Percentiles rank a stretch among this genome's conserved stretches.
phyloP scores from a whole-genome alignment of 2,329 filamentous ascomycete species.

The Paracoccidioides brasiliensis region DNA sequence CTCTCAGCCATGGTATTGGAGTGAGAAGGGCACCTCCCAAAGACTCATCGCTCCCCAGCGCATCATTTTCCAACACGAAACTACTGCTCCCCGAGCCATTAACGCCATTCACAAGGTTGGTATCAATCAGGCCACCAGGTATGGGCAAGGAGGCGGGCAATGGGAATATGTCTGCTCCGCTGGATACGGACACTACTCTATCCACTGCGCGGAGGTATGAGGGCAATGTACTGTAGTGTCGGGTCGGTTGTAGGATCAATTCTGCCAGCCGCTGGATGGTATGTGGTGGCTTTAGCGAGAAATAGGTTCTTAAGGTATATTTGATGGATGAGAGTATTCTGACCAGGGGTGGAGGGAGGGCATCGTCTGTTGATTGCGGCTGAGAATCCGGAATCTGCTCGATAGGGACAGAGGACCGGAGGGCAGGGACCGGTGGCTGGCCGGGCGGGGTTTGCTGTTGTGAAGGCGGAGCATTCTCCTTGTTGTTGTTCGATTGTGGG shows the following conservation, averaged over 20 bases:
- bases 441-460: conserved; percentile 20
- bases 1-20: conserved; percentile 76
- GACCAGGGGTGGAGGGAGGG: conserved; percentile 51
- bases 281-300: conserved; percentile 67
- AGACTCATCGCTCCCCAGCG: conserved; percentile 70
- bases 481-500: conserved; percentile 23
- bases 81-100: conserved; percentile 24
- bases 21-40: conserved; percentile 83
- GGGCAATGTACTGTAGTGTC: conserved; percentile 68
- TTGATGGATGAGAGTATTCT: conserved; percentile 49
- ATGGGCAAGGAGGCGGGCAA: conserved; percentile 50
- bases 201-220: conserved; percentile 85
- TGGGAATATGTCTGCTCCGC: conserved; percentile 65
- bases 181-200: conserved; percentile 81
- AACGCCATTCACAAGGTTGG: conserved; percentile 43
- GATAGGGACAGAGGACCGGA: conserved; percentile 27
- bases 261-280: conserved; percentile 88
- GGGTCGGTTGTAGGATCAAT: conserved; percentile 61
- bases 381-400: conserved; percentile 32
- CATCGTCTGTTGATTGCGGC: conserved; percentile 29
- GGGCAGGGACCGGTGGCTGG: conserved; percentile 27
- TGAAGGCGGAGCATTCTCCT: conserved; percentile 24
- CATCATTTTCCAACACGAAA: conserved; percentile 21
- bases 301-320: conserved; percentile 50
- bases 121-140: conserved; percentile 29